Evolutionary conservation across 345 rosid genomes (phyloP).

Genomic region (Rubroshorea leprosula): DNA sequence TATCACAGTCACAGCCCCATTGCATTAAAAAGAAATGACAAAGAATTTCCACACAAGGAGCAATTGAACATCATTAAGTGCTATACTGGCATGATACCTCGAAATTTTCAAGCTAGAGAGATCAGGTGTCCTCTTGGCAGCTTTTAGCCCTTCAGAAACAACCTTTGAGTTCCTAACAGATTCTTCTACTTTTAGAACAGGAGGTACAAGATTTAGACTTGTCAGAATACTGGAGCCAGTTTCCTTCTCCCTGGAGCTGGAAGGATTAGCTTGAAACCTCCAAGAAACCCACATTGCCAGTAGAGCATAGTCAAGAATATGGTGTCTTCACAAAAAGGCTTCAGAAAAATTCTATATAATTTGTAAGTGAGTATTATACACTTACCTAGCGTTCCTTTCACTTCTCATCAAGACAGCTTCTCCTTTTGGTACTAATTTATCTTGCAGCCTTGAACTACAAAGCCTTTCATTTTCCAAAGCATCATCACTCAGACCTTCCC

Average conservation of each 20-base stretch:
- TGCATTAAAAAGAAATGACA: background rate
- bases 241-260: slow-evolving; percentile 35
- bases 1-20: background rate
- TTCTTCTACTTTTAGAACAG: slow-evolving; percentile 34
- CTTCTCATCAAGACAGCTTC: slow-evolving; percentile 30
- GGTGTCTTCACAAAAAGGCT: background rate
- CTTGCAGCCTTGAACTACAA: slow-evolving; percentile 30
- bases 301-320: slow-evolving; percentile 7
- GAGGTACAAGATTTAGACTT: slow-evolving; percentile 20
- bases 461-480: slow-evolving; percentile 22
- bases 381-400: slow-evolving; percentile 34
- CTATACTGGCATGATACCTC: slow-evolving; percentile 31
- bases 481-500: slow-evolving; percentile 26
- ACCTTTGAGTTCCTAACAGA: slow-evolving; percentile 28
- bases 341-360: slow-evolving; percentile 4
- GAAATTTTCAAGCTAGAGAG: slow-evolving; percentile 35
- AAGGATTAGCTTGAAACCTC: slow-evolving; percentile 38
- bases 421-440: slow-evolving; percentile 30
- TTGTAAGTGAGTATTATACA: slow-evolving; percentile 5
- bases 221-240: slow-evolving; percentile 18
- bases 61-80: slow-evolving; percentile 6
- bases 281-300: slow-evolving; percentile 11
- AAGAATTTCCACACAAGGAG: slow-evolving; percentile 2
- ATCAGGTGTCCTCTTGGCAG: slow-evolving; percentile 39
- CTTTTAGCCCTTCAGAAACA: slow-evolving; percentile 37